Base-by-base conservation (phyloP, 257 asterid species). In the Jacaranda mimosifolia region DNA sequence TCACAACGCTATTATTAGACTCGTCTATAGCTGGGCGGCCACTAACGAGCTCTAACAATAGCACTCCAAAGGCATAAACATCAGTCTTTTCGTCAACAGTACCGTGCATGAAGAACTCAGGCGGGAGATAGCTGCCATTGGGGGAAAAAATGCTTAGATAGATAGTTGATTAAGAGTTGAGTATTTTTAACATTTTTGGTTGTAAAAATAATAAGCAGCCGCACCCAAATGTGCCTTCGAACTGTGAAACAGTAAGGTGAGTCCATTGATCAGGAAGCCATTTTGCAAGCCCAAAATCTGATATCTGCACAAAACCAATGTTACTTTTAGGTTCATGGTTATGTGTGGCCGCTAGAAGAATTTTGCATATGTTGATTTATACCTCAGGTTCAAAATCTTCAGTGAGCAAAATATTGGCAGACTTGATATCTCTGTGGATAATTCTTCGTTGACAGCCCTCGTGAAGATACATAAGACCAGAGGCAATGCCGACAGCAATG, bases 201-300 rank as follows among this genome's bases (percentile, higher is more conserved):
- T 51, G 55, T 17, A 9, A 18, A 57, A 12, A 58, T 35, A 52
- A 21, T 52, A 48, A 58, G 79, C 7, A 77, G 19, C 59, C 81
- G 11, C 52, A 90, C 98, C 99, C 99, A 59, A 96, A 96, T 74
- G 99, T 93, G 85, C 99, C 99, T 89, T 96, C 98, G 72, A 88
- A 87, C 73, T 92, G 92, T 7, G 97, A 85, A 79, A 91, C 95
- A 15, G 86, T 91, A 62, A 96, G 88, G 87, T 93, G 97, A 79
- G 92, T 89, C 98, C 98, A 93, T 68, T 96, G 94, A 66, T 96
- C 98, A 1, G 99, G 99, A 73, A 96, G 99, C 99, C 98, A 96
- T 79, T 93, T 96, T 53, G 98, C 97, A 39, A 96, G 94, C 69
- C 99, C 99, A 43, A 96, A 93, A 83, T 96, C 99, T 46, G 98